A percentile compares a stretch with the other conserved stretches of the same genome.
phyloP scores from a whole-genome alignment of 805 yeast species.

The Schizosaccharomyces japonicus region DNA sequence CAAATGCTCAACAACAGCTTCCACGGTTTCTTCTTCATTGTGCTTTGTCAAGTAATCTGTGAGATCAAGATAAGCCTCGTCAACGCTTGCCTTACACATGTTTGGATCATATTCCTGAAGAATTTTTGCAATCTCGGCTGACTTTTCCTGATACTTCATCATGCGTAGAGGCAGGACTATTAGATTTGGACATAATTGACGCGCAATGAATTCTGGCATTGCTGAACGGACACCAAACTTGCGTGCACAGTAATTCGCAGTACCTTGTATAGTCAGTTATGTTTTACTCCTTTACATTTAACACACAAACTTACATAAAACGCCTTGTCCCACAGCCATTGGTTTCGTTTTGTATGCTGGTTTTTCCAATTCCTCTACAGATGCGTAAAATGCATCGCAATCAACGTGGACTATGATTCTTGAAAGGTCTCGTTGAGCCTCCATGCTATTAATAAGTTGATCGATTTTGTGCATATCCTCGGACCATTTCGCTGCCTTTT shows the following conservation, averaged over 20 bases:
- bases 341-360: constrained; percentile 36
- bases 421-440: constrained; percentile 9
- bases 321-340: constrained; percentile 49
- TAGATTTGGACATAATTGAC: constrained; percentile 38
- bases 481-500: not conserved
- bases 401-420: constrained; percentile 13
- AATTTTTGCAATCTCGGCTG: constrained; percentile 38
- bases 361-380: constrained; percentile 45
- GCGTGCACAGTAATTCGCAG: constrained; percentile 71
- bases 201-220: constrained; percentile 64
- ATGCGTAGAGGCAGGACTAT: constrained; percentile 49
- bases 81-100: constrained; percentile 49
- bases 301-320: constrained; percentile 17
- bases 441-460: constrained; percentile 5
- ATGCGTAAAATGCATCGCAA: constrained; percentile 72
- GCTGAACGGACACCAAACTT: constrained; percentile 59
- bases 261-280: constrained; percentile 1
- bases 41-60: constrained; percentile 5
- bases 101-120: constrained; percentile 24
- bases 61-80: constrained; percentile 12
- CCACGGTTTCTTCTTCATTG: not conserved
- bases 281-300: too few species aligned
- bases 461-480: not conserved
- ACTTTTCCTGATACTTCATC: constrained; percentile 39
- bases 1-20: constrained; percentile 16